Evolutionary conservation across 306 rosid species (phyloP), one percentile per base, ranked within the genome.

Genomic region (Quillaja saponaria): DNA sequence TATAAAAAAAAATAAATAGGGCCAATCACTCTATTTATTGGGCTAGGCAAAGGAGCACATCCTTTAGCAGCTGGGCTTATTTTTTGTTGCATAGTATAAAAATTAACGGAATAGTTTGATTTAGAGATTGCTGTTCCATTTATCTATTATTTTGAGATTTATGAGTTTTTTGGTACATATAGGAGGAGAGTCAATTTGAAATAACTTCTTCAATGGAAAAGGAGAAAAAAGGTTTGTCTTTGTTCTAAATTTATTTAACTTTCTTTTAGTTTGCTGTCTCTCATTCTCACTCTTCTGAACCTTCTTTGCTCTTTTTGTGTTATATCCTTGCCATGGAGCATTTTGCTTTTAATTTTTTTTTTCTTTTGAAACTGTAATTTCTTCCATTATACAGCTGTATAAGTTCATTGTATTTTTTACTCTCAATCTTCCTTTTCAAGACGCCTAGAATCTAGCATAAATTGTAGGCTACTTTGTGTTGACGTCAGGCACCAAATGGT

Each of bases 191-290:
- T 68, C 53, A 67, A 54, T 42, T 49, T 18, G 87, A 84, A 58
- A 58, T 52, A 34, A 58, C 58, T 77, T 71, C 84, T 68, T 70
- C 78, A 6, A 25, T 15, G 34, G 84, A 15, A 51, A 80, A 80
- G 61, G 76, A 78, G 61, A 81, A 64, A 77, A 88, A 79, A 82
- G 96, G 96, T 88, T 71, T 72, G 15, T 46, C 13, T n/a, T 48
- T 47, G 47, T 50, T 66, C 31, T 58, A 38, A 33, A 31, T 17
- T 58, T 61, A 37, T 34, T 61, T 18, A 12, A 15, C 44, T 59
- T 46, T 37, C 28, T 40, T 57, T 49, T 50, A 34, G 57, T 58
- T 16, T 58, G 25, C 10, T 13, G 18, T 34, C 17, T 68, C 68
- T 59, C 63, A 33, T 50, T 68, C 13, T 50, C 52, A 12, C 49